These are phyloP conservation scores for Salix udensis DNA, from an alignment of 345 rosid genomes.

Conservation along the genomic window DNA sequence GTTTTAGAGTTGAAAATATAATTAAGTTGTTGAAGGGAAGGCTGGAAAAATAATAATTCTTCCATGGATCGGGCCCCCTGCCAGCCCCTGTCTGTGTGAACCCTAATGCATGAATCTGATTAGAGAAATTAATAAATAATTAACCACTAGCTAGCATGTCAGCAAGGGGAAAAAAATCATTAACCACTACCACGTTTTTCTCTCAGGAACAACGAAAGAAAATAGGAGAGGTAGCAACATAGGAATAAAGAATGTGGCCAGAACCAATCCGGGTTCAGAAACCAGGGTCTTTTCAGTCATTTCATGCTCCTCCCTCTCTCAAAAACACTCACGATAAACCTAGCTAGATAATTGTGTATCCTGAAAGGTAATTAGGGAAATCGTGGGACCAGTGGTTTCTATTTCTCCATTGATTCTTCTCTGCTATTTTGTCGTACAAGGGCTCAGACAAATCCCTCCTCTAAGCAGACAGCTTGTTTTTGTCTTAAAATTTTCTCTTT, in stretches of 20 bases:
- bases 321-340: not conserved
- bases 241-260: not conserved
- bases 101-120: not conserved
- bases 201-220: not conserved
- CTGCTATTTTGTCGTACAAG: slow-evolving; percentile 19
- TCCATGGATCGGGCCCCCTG: too few species aligned
- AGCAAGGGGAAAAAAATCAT: too few species aligned
- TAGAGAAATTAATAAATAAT: not conserved
- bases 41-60: too few species aligned
- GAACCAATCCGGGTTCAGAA: not conserved
- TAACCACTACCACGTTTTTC: not conserved
- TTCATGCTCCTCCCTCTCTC: not conserved
- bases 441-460: slow-evolving; percentile 1
- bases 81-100: too few species aligned
- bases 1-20: too few species aligned
- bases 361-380: not conserved
- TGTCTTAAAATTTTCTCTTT: not conserved
- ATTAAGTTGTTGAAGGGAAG: too few species aligned
- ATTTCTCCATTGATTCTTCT: slow-evolving; percentile 20
- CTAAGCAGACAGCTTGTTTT: slow-evolving; percentile 28
- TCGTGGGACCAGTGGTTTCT: slow-evolving; percentile 5
- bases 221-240: not conserved
- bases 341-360: not conserved
- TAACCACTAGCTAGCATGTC: too few species aligned
- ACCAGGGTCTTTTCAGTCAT: not conserved